Evolutionary conservation across 1,284 basidiomycete species (phyloP), one percentile per base, ranked within the genome.

Genomic region (Leccinum fallax): DNA sequence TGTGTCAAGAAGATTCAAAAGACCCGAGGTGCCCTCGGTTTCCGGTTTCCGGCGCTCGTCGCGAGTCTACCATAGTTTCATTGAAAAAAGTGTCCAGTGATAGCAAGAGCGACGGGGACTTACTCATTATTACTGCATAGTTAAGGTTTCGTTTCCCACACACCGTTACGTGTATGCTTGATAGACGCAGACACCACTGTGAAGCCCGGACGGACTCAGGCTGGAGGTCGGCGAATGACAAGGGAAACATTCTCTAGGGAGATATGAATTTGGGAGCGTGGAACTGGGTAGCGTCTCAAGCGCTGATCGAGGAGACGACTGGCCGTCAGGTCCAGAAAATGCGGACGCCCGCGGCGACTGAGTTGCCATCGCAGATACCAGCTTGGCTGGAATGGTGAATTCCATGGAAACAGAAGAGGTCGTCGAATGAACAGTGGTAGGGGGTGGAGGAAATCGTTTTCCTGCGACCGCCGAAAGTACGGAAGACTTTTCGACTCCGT

Each of bases 321-420:
- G 28, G 24, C 24, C 36, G 2, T 13, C 34, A 13, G 60, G 51
- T 10, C 36, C 43, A 6, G 32, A 28, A 19, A 57, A 57, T 2
- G 15, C 11, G 26, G 61, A 56, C 2, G 11, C 46, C 24, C 49
- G 60, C 19, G 57, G 65, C 26, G 71, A 59, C 54, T 73, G 70
- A 30, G 65, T 57, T 4, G 70, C 69, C 32, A 76, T 73, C 53
- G 66, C 65, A 53, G 55, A 65, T 36, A 62, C 74, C 54, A 73
- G 56, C 60, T 73, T 76, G 55, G 69, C 64, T 43, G 71, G 74
- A 10, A 74, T 68, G 0, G 57, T 69, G 55, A 75, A 75, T 26
- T 65, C 74, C 19, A 61, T 49, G 13, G 73, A 61, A 7, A 54
- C 52, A 7, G 67, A 62, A 10, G 71, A 64, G 1, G 76, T 66